A percentile compares a stretch with the other conserved stretches of the same genome.
Conservation (phyloP, 305 asterid genomes). For the Salvia sclarea region DNA sequence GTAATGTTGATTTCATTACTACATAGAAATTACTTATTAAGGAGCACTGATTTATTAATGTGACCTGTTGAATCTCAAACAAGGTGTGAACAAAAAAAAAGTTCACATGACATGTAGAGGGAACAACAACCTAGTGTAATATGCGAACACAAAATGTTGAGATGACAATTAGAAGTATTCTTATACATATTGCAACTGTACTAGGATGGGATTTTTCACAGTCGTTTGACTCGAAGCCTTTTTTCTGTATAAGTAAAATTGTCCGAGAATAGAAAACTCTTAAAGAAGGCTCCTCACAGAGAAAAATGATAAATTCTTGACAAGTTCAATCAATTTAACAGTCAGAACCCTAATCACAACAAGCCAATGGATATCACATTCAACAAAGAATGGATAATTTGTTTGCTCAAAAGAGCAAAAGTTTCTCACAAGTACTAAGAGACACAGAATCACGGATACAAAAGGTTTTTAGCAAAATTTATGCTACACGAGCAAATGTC, state of each 20-base stretch:
- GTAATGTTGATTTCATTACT: neutral
- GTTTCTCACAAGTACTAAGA: neutral
- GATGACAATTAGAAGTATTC: neutral
- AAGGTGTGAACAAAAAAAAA: neutral
- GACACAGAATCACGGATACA: neutral
- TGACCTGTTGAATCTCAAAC: neutral
- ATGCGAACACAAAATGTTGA: neutral
- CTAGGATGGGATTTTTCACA: conserved; percentile 1
- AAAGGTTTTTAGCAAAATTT: neutral
- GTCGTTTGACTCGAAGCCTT: neutral
- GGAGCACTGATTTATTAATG: neutral
- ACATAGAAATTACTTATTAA: neutral
- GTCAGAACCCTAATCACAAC: neutral
- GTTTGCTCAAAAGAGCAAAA: neutral
- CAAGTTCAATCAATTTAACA: neutral
- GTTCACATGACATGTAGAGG: too few species aligned
- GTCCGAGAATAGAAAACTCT: too few species aligned
- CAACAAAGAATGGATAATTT: neutral
- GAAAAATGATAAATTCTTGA: neutral
- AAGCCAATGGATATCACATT: neutral
- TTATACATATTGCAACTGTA: neutral
- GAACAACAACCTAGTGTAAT: too few species aligned
- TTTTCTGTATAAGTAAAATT: neutral
- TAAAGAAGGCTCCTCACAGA: neutral
- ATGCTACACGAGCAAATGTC: too few species aligned